phyloP scores from a whole-genome alignment of 352 stramenopile genomes.

The Pythium pyrilobum region DNA sequence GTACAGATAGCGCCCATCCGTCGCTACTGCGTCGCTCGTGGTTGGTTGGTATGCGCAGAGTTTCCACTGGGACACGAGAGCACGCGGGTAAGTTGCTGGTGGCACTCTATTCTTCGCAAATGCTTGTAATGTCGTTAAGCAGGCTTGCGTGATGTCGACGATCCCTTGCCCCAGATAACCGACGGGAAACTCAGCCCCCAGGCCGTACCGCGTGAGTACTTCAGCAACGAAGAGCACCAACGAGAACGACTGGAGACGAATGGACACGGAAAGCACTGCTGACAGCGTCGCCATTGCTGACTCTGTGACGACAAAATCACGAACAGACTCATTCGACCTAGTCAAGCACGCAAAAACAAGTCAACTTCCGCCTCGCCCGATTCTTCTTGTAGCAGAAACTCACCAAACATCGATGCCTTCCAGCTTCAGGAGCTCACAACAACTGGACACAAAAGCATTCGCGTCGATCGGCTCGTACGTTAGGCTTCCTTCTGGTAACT shows the following conservation, averaged over 20 bases:
- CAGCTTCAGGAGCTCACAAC: conserved; percentile 16
- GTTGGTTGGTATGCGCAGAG: conserved; percentile 53
- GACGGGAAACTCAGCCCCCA: not conserved
- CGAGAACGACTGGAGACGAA: conserved; percentile 66
- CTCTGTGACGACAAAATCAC: conserved; percentile 12
- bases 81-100: conserved; percentile 50
- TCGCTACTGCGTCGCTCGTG: conserved; percentile 66
- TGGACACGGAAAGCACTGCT: conserved; percentile 41
- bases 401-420: conserved; percentile 21
- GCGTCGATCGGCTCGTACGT: conserved; percentile 65
- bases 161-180: not conserved
- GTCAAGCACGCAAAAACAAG: not conserved
- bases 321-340: not conserved
- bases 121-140: conserved; percentile 19
- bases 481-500: conserved; percentile 49
- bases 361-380: too few relatives aligned
- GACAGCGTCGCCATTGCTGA: conserved; percentile 26
- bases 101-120: conserved; percentile 21
- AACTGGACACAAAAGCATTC: conserved; percentile 27
- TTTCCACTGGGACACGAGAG: conserved; percentile 62
- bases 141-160: not conserved
- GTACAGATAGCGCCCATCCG: conserved; percentile 63
- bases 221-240: conserved; percentile 34
- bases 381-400: not conserved
- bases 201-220: conserved; percentile 22